Base-by-base conservation (phyloP, 257 asterid species). In the Nicotiana paniculata region DNA sequence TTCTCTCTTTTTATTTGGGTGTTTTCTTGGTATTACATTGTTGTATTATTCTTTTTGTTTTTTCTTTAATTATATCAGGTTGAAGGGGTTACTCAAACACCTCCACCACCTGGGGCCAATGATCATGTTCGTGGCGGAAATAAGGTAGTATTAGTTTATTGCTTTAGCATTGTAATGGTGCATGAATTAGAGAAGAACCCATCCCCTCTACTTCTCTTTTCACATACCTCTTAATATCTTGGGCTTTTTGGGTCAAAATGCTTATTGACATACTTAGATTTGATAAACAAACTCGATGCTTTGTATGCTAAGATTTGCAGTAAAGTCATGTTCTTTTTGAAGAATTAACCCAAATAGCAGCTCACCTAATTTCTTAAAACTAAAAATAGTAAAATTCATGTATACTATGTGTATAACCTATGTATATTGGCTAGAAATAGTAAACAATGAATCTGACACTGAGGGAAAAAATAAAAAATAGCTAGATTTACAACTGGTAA, bases 41-140 rank as follows among this genome's bases (percentile, higher is more conserved):
- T 17, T 66, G 26, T 37, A 1, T 35, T 17, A 43, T 43, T 43
- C 51, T 79, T 79, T 59, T 48, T 4, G n/a, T 57, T 62, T 18
- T n/a, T 33, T n/a, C 24, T 51, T 35, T 15, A 57, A 61, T 30
- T 39, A 39, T 86, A 85, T 86, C 88, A 93, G 98, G 93, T 72
- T 88, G 98, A 93, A 82, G 89, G 86, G 81, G 92, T 85, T 83
- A 85, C 37, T 63, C 90, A 84, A 81, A 89, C 88, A 30, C 86
- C 98, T 83, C 87, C 93, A 21, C 85, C 93, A 3, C 88, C 96
- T 39, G 90, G 89, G 53, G 57, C 79, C 35, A 82, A 70, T 26
- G 88, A 84, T 51, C 79, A 80, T 30, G 15, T 64, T 83, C 95
- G 93, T 62, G 91, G 92, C 48, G 94, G 92, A 82, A 93, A 87